Evolutionary conservation across 371 early-diverging fungal genomes (phyloP).

Genomic region (Rhizopus sp.): DNA sequence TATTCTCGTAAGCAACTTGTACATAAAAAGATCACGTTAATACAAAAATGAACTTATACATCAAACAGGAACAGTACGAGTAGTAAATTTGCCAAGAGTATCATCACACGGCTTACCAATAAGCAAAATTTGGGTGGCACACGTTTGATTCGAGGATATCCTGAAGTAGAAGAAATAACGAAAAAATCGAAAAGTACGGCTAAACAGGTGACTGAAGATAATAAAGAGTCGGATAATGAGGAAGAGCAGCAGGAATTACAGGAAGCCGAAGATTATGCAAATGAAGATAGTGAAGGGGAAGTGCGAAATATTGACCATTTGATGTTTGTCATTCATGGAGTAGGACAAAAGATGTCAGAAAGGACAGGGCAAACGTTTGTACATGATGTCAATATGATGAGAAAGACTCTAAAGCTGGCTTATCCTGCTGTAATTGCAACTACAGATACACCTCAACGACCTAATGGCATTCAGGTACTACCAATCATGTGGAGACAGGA

Average conservation of each 20-base stretch:
- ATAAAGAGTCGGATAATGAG: conserved; percentile 27
- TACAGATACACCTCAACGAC: conserved; percentile 24
- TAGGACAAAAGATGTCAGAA: conserved; percentile 82
- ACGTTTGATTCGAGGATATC: conserved; percentile 72
- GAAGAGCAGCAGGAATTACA: conserved; percentile 31
- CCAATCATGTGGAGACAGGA: conserved; percentile 85
- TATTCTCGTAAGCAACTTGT: conserved; percentile 56
- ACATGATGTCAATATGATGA: conserved; percentile 72
- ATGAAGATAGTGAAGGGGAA: conserved; percentile 56
- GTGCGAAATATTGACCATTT: conserved; percentile 75
- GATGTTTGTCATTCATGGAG: conserved; percentile 77
- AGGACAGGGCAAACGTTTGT: conserved; percentile 72
- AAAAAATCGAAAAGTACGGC: conserved; percentile 24
- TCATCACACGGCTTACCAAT: conserved; percentile 69
- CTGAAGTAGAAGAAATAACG: conserved; percentile 61
- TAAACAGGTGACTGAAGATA: conserved; percentile 27
- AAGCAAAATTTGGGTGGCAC: conserved; percentile 70
- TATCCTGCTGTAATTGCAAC: conserved; percentile 34
- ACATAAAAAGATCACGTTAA: neutral
- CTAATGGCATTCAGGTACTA: conserved; percentile 74
- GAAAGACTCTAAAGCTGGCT: conserved; percentile 65
- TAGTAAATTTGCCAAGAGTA: conserved; percentile 73
- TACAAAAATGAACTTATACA: neutral
- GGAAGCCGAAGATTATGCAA: conserved; percentile 53
- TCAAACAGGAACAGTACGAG: conserved; percentile 39